Base-by-base conservation (phyloP, 1,284 basidiomycete species). In the Moesziomyces parantarcticus region DNA sequence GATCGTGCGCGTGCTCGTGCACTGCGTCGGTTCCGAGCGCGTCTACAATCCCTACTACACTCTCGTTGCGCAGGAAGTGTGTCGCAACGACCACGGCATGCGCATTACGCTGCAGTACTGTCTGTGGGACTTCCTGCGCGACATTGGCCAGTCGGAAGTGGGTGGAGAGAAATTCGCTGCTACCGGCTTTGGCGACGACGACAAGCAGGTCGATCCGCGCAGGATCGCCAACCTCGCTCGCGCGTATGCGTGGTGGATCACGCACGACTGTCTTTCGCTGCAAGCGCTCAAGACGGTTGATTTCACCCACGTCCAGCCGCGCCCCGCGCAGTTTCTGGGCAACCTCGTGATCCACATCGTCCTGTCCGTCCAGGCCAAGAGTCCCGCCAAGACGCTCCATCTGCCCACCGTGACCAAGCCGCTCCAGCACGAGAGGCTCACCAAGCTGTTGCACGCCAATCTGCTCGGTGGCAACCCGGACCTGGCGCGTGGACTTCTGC, bases 81-180 rank as follows among this genome's bases (percentile, higher is more conserved):
- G 81, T 18, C 51, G 64, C 11, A 76, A 80, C 34, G 84, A 85
- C 3, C 86, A 87, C 62, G 90, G 91, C 8, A 91, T 94, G 79
- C 91, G 90, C 73, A 91, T 99, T 75, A 98, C 97, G 0, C 86
- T 99, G 42, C 97, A 98, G 82, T 99, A 94, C 84, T 93, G 91
- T 75, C 86, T 99, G 8, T 99, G 97, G 97, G 97, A 99, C 84
- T 95, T 98, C 81, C 85, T 99, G 36, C 91, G 96, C 11, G 92
- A 93, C 68, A 86, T 99, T 29, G 94, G 94, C 18, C 93, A 97
- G 84, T 88, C 86, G 18, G 88, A 86, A 41, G 92, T 95, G 32
- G 93, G 93, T 2, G 94, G 94, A 3, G 92, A 91, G 76, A 87
- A 92, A 49, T 86, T 93, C 74, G 92, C 91, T 80, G 60, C 59